A percentile compares a stretch with the other conserved stretches of the same genome.
These are phyloP conservation scores for Liriodendron chinense DNA, from an alignment of 164 flowering plant genomes.

Conservation along the genomic window DNA sequence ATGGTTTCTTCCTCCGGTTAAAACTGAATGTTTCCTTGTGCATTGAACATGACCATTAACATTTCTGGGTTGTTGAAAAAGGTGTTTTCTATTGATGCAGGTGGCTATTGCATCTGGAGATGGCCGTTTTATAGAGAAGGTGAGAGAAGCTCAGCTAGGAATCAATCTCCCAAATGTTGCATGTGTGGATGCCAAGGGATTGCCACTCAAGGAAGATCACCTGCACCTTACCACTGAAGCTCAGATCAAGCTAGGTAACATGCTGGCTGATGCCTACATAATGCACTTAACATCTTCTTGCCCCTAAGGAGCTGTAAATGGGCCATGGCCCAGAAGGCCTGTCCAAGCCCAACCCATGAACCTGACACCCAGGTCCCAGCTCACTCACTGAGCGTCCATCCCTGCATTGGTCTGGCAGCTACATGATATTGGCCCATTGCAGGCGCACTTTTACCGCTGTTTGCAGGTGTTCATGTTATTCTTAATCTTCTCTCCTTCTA, in stretches of 20 bases:
- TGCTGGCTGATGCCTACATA: constrained; percentile 21
- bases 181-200: constrained; percentile 55
- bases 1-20: background rate
- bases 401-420: too few relatives aligned
- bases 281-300: constrained; percentile 26
- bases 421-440: too few relatives aligned
- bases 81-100: constrained; percentile 18
- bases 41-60: background rate
- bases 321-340: background rate
- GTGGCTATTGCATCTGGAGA: constrained; percentile 63
- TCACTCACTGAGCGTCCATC: too few relatives aligned
- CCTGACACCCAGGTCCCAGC: too few relatives aligned
- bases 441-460: too few relatives aligned
- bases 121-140: constrained; percentile 34
- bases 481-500: too few relatives aligned
- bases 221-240: constrained; percentile 26
- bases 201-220: constrained; percentile 31
- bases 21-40: background rate
- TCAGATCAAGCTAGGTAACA: constrained; percentile 25
- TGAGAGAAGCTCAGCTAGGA: constrained; percentile 56
- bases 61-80: background rate
- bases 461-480: too few relatives aligned
- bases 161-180: constrained; percentile 33
- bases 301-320: background rate
- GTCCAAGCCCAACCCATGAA: too few relatives aligned